Evolutionary conservation across 192 early-diverging fungal species (phyloP).

Genomic region (Dissophora globulifera): DNA sequence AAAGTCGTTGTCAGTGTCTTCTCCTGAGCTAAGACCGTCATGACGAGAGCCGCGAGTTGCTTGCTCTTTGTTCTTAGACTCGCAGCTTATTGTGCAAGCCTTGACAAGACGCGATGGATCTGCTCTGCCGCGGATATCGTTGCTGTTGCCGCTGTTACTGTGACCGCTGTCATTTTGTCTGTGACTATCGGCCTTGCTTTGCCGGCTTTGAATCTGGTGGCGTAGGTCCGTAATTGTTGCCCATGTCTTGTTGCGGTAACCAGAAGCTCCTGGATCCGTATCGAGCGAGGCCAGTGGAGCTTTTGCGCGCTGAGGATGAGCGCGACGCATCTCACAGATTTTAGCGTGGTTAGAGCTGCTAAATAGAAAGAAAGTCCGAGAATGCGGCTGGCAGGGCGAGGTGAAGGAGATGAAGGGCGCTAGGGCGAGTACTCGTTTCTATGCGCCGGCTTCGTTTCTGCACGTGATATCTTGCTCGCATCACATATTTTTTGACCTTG

Average conservation of each 20-base stretch:
- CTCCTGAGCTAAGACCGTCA: too few relatives aligned
- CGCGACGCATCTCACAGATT: conserved; percentile 10
- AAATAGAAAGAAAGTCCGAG: too few relatives aligned
- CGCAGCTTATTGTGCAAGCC: too few relatives aligned
- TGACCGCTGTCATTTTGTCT: background rate
- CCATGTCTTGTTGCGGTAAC: conserved; percentile 3
- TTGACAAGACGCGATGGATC: too few relatives aligned
- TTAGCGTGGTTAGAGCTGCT: too few relatives aligned
- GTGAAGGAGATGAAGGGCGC: background rate
- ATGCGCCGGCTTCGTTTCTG: background rate
- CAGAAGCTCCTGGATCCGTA: too few relatives aligned
- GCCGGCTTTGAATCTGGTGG: background rate
- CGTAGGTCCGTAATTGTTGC: background rate
- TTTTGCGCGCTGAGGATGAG: conserved; percentile 18
- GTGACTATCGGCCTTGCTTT: background rate
- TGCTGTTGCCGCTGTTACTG: too few relatives aligned
- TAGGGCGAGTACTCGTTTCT: background rate
- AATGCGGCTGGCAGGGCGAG: too few relatives aligned
- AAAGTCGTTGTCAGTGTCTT: conserved; percentile 5
- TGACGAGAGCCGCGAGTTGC: too few relatives aligned
- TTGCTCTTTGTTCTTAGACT: too few relatives aligned
- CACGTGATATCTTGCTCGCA: background rate
- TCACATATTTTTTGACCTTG: background rate
- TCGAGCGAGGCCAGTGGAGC: background rate
- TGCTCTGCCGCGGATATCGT: too few relatives aligned